These are phyloP conservation scores for Amniculicola lignicola DNA, from an alignment of 495 filamentous ascomycete species.

Conservation along the genomic window DNA sequence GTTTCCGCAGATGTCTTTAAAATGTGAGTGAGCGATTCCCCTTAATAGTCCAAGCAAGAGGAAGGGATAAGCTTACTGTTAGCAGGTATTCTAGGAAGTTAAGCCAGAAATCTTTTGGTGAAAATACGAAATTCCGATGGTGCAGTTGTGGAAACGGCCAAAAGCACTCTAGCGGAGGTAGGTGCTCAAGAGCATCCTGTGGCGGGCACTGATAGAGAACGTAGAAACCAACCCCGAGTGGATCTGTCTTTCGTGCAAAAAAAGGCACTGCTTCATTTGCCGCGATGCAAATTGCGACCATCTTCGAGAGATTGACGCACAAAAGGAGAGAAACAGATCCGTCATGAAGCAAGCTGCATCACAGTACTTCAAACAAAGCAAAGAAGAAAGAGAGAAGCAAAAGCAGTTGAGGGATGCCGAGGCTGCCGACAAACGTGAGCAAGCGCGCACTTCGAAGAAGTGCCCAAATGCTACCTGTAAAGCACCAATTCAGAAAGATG, in stretches of 20 bases:
- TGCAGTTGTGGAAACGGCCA: background rate
- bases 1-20: background rate
- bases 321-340: background rate
- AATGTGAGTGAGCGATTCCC: background rate
- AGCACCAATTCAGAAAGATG: background rate
- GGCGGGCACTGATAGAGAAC: background rate
- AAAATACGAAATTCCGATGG: conserved; percentile 2
- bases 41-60: background rate
- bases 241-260: conserved; percentile 1
- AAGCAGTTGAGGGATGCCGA: background rate
- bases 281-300: background rate
- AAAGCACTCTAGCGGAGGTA: background rate
- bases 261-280: conserved; percentile 3
- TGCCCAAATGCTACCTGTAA: conserved; percentile 2
- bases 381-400: conserved; percentile 5
- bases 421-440: background rate
- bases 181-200: background rate
- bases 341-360: background rate
- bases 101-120: background rate
- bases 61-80: no score
- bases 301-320: background rate
- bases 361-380: background rate
- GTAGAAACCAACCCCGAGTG: conserved; percentile 2
- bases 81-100: background rate
- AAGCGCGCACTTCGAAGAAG: conserved; percentile 1